Evolutionary conservation across 2,329 filamentous ascomycete genomes (phyloP).

Genomic region (Blastomyces percursus): DNA sequence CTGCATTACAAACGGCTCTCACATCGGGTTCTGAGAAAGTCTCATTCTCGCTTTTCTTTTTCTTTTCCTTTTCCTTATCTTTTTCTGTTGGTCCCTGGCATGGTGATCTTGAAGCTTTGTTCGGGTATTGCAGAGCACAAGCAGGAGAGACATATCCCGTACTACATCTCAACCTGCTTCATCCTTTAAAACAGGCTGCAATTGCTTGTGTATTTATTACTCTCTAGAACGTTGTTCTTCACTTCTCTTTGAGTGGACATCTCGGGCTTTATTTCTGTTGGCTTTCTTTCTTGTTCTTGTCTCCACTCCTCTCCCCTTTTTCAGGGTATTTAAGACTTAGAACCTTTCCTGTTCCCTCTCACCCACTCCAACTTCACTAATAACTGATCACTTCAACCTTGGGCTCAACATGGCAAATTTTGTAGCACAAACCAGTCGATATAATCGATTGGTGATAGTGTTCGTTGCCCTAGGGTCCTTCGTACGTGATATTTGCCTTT

Average conservation of each 20-base stretch:
- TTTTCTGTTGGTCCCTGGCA: neutral
- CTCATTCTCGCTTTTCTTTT: neutral
- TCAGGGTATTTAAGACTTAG: neutral
- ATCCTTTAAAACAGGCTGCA: neutral
- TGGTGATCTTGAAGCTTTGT: neutral
- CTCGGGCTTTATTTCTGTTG: neutral
- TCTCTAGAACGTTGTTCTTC: neutral
- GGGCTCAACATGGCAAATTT: constrained; percentile 20
- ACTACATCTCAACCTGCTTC: neutral
- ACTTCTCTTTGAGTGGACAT: neutral
- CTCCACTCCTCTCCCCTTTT: neutral
- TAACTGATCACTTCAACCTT: neutral
- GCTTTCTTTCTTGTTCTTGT: neutral
- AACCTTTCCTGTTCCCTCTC: neutral
- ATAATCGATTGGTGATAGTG: constrained; percentile 30
- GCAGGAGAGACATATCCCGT: neutral
- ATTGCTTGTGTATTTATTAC: neutral
- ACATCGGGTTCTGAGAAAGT: neutral
- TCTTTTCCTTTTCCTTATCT: neutral
- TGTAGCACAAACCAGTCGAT: constrained; percentile 28
- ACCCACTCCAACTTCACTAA: neutral
- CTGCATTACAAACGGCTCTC: neutral
- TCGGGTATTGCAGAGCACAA: neutral
- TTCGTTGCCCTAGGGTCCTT: constrained; percentile 32
- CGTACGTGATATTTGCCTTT: constrained; percentile 18